A percentile compares a stretch with the other conserved stretches of the same genome.
These are phyloP conservation scores for Zelonia costaricensis DNA, from an alignment of 208 protist species.

Conservation along the genomic window DNA sequence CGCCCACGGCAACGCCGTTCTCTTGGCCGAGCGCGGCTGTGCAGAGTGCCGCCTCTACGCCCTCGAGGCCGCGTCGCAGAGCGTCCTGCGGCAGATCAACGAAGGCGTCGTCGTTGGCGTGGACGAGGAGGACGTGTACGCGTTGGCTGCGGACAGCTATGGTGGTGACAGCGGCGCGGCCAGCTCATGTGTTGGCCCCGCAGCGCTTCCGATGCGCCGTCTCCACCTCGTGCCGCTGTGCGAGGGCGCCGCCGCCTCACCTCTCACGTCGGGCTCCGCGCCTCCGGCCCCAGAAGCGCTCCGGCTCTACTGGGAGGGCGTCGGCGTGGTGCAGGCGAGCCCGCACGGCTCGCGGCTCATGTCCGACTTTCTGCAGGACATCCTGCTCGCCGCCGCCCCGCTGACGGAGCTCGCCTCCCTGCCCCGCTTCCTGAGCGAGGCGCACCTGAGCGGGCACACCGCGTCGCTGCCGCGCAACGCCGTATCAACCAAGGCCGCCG, in stretches of 20 bases:
- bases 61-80: conserved; percentile 15
- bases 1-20: conserved; percentile 17
- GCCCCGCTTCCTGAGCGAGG: conserved; percentile 57
- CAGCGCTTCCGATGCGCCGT: neutral
- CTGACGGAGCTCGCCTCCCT: conserved; percentile 28
- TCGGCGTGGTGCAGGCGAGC: conserved; percentile 26
- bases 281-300: conserved; percentile 3
- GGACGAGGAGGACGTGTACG: conserved; percentile 25
- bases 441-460: conserved; percentile 53
- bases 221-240: conserved; percentile 28
- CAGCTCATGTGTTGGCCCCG: neutral
- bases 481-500: conserved; percentile 19
- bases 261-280: conserved; percentile 7
- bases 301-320: conserved; percentile 33
- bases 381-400: conserved; percentile 21
- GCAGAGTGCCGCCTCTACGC: conserved; percentile 33
- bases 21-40: conserved; percentile 28
- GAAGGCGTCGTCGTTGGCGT: conserved; percentile 32
- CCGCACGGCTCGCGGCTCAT: conserved; percentile 26
- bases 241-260: conserved; percentile 1
- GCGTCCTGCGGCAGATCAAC: conserved; percentile 20
- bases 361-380: conserved; percentile 32
- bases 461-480: conserved; percentile 36
- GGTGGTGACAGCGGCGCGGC: neutral
- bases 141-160: neutral